phyloP scores from a whole-genome alignment of 176 grass and related monocot genomes.

The bread wheat (Triticum aestivum) region IWGSC_CS_RefSeq_v2.1 NC_057795.1:670005945-670006444 shows the following conservation, averaged over 20 bases:
- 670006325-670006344: not conserved
- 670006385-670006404: conserved; percentile 67
- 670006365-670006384: conserved; percentile 6
- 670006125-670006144: conserved; percentile 22
- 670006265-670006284: conserved; percentile 27
- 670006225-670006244: conserved; percentile 10
- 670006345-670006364: conserved; percentile 6
- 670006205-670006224: conserved; percentile 1
- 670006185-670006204: conserved; percentile 84
- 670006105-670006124: conserved; percentile 34
- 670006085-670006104: conserved; percentile 24
- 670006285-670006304: conserved; percentile 12
- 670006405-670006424: conserved; percentile 75
- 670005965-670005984: conserved; percentile 41
- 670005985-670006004: conserved; percentile 25
- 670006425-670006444: conserved; percentile 95
- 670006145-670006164: conserved; percentile 47
- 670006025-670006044: conserved; percentile 20
- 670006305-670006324: conserved; percentile 22
- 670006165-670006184: conserved; percentile 76
- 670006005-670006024: conserved; percentile 19
- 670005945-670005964: conserved; percentile 31
- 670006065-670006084: conserved; percentile 39
- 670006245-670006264: conserved; percentile 23
- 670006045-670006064: conserved; percentile 38